These are phyloP conservation scores for Trametes punicea DNA, from an alignment of 768 basidiomycete genomes.

Conservation along the genomic window DNA sequence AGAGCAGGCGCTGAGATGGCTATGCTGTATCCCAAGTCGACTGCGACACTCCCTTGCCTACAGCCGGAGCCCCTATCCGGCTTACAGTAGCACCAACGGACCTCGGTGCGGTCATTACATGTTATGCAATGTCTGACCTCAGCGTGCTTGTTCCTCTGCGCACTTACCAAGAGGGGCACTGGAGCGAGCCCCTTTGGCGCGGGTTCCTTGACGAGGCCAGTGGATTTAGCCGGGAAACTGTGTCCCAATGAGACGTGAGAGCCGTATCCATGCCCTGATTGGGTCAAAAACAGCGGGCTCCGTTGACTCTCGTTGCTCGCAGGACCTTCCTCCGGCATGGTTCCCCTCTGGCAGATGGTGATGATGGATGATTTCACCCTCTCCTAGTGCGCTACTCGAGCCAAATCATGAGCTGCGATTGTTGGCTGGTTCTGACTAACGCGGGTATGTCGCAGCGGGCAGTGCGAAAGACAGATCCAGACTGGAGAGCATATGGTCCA, in stretches of 20 bases:
- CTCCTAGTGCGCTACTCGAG: neutral
- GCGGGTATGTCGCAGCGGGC: neutral
- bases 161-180: neutral
- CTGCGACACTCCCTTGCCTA: neutral
- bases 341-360: slow-evolving; percentile 18
- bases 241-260: slow-evolving; percentile 7
- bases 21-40: too few relatives aligned
- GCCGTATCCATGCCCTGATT: slow-evolving; percentile 12
- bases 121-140: neutral
- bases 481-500: neutral
- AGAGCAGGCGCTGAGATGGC: neutral
- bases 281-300: slow-evolving; percentile 14
- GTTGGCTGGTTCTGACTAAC: neutral
- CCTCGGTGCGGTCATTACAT: neutral
- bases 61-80: neutral
- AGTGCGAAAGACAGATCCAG: neutral
- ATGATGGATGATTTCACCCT: slow-evolving; percentile 4
- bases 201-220: neutral
- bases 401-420: neutral
- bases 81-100: neutral
- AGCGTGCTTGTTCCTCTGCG: neutral
- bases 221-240: neutral
- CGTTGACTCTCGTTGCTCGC: slow-evolving; percentile 2
- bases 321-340: slow-evolving; percentile 10
- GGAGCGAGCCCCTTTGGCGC: neutral